Evolutionary conservation across 1,139 yeast species (phyloP).

Genomic region (Geotrichum australiense): DNA sequence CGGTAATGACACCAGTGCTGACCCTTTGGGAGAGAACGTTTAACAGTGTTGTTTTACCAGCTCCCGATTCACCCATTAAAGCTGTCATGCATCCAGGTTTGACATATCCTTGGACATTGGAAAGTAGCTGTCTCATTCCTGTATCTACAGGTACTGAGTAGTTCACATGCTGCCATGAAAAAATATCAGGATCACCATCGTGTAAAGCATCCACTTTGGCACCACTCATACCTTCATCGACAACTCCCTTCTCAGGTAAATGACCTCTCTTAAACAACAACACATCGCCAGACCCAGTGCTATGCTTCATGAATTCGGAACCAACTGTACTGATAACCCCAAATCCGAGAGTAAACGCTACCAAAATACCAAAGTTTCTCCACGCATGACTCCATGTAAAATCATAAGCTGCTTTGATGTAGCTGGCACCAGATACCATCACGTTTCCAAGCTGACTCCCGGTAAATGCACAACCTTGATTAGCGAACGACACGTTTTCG

Average conservation of each 20-base stretch:
- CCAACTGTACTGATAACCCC: constrained; percentile 41
- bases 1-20: constrained; percentile 53
- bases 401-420: constrained; percentile 37
- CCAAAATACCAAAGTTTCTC: constrained; percentile 58
- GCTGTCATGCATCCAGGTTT: constrained; percentile 61
- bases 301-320: constrained; percentile 47
- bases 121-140: constrained; percentile 44
- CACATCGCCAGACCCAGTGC: constrained; percentile 52
- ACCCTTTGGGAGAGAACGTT: constrained; percentile 55
- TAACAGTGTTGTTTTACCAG: constrained; percentile 60
- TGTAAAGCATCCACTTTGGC: constrained; percentile 37
- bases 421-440: constrained; percentile 45
- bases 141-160: constrained; percentile 48
- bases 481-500: constrained; percentile 35
- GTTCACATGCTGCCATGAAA: constrained; percentile 49
- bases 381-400: constrained; percentile 50
- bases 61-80: constrained; percentile 65
- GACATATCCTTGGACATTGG: constrained; percentile 56
- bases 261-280: constrained; percentile 50
- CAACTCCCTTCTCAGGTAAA: constrained; percentile 37
- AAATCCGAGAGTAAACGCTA: constrained; percentile 51
- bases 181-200: constrained; percentile 38
- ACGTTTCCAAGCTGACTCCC: constrained; percentile 44
- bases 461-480: constrained; percentile 43
- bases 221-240: constrained; percentile 37